A percentile compares a stretch with the other conserved stretches of the same genome.
phyloP scores from a whole-genome alignment of 805 yeast genomes.

The Candida gorgasii region DNA sequence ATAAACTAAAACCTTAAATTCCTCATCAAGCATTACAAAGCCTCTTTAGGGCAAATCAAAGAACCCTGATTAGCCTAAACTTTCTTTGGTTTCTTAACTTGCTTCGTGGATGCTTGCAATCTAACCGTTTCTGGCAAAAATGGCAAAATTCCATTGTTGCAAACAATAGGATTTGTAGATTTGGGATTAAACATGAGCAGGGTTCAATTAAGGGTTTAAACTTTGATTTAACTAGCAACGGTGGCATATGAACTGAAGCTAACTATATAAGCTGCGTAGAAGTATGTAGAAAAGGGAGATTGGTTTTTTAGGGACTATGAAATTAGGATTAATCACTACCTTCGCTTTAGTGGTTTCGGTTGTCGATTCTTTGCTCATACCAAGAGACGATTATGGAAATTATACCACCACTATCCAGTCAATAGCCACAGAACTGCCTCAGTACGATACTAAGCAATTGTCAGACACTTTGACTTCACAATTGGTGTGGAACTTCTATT shows the following conservation, averaged over 20 bases:
- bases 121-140: not conserved
- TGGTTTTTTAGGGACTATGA: too few species aligned
- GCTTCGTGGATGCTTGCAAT: slow-evolving; percentile 1
- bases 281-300: too few species aligned
- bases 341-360: too few species aligned
- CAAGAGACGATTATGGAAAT: slow-evolving; percentile 7
- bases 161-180: not conserved
- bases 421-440: slow-evolving; percentile 17
- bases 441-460: slow-evolving; percentile 14
- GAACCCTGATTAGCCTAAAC: not conserved
- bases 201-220: not conserved
- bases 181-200: not conserved
- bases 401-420: slow-evolving; percentile 13
- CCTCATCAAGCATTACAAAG: not conserved
- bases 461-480: slow-evolving; percentile 6
- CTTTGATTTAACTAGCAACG: too few species aligned
- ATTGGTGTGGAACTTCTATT: slow-evolving; percentile 12
- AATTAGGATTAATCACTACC: too few species aligned
- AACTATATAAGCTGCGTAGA: too few species aligned
- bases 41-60: not conserved
- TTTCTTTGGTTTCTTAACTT: not conserved
- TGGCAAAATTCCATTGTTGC: not conserved
- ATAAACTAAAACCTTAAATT: not conserved
- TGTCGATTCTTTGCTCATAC: too few species aligned
- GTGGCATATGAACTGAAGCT: too few species aligned